These are phyloP conservation scores for Begonia peltatifolia DNA, from an alignment of 306 rosid genomes.

Conservation along the genomic window DNA sequence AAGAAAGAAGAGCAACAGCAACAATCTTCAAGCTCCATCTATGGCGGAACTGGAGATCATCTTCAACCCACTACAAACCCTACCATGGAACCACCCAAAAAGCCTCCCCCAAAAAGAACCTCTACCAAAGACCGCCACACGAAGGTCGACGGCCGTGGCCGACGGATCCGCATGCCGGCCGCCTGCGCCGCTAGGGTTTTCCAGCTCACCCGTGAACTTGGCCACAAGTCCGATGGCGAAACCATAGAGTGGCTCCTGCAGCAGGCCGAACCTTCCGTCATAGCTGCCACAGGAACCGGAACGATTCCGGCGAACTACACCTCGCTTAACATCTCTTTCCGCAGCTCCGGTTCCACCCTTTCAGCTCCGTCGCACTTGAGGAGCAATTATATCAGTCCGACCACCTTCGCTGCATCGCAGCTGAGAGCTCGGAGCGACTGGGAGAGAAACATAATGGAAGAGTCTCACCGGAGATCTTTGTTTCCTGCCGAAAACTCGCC, in stretches of 20 bases:
- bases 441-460: conserved; percentile 39
- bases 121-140: conserved; percentile 87
- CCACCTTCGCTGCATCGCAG: conserved; percentile 20
- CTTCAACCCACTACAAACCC: neutral
- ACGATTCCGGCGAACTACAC: conserved; percentile 92
- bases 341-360: conserved; percentile 81
- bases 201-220: conserved; percentile 76
- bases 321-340: conserved; percentile 81
- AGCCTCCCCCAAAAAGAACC: conserved; percentile 47
- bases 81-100: conserved; percentile 16
- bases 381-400: conserved; percentile 38
- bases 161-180: conserved; percentile 99
- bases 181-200: conserved; percentile 93
- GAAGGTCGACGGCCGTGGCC: conserved; percentile 89
- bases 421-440: conserved; percentile 21
- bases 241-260: conserved; percentile 95
- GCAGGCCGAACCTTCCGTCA: conserved; percentile 82
- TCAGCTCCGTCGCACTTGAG: conserved; percentile 81
- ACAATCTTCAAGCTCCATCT: conserved; percentile 29
- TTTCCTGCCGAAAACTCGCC: conserved; percentile 23
- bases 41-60: conserved; percentile 3
- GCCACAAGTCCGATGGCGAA: conserved; percentile 91
- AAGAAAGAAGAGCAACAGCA: conserved; percentile 25
- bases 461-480: conserved; percentile 25
- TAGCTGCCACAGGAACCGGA: conserved; percentile 92